phyloP scores from a whole-genome alignment of 2,329 filamentous ascomycete genomes.

The Diaporthe nobilis region DNA sequence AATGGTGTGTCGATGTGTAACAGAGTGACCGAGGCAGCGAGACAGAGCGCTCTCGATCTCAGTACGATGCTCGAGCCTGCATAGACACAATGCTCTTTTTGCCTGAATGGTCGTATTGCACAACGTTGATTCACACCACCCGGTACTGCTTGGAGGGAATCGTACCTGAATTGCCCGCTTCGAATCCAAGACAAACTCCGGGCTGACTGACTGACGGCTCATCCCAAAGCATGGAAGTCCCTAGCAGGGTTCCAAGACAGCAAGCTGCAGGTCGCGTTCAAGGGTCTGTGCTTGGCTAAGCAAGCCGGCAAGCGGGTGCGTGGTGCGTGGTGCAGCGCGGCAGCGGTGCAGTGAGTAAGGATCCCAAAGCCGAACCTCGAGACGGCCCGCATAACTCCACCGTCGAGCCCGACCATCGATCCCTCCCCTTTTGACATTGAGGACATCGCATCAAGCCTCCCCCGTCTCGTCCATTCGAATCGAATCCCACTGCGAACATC shows the following conservation, averaged over 20 bases:
- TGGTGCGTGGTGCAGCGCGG: background rate
- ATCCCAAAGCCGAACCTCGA: conserved; percentile 36
- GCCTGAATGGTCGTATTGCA: background rate
- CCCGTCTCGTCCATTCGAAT: conserved; percentile 24
- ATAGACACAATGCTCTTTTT: no score
- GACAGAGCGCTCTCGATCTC: background rate
- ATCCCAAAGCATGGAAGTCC: background rate
- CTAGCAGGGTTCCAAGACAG: conserved; percentile 22
- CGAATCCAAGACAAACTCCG: background rate
- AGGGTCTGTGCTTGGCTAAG: conserved; percentile 29
- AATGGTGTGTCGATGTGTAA: background rate
- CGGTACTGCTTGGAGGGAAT: background rate
- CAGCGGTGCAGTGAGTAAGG: conserved; percentile 22
- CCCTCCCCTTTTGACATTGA: conserved; percentile 40
- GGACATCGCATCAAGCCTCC: conserved; percentile 30
- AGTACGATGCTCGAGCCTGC: background rate
- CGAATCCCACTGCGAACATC: background rate
- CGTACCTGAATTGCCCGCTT: background rate
- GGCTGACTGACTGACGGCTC: background rate
- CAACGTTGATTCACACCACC: background rate
- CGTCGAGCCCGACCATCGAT: conserved; percentile 31
- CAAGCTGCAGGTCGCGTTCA: conserved; percentile 19
- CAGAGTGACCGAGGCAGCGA: background rate
- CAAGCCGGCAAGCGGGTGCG: conserved; percentile 17
- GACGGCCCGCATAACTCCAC: conserved; percentile 40